Evolutionary conservation across 2,329 filamentous ascomycete species (phyloP).

Genomic region (Lachnellula occidentalis): DNA sequence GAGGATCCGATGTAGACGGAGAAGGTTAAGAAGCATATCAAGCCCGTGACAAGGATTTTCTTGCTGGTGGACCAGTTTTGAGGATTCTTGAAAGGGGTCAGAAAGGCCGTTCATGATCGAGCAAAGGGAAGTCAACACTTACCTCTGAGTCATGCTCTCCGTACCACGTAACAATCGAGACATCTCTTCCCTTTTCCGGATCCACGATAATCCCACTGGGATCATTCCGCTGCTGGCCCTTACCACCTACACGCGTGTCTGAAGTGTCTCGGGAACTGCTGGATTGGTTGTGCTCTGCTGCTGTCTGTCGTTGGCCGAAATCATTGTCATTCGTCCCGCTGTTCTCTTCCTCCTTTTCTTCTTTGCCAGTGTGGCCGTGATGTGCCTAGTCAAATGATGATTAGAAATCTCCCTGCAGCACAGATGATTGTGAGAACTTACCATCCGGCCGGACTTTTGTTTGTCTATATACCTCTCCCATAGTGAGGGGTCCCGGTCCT

Average conservation of each 20-base stretch:
- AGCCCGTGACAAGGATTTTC: conserved; percentile 39
- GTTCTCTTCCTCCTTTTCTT: conserved; percentile 29
- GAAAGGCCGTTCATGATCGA: conserved; percentile 37
- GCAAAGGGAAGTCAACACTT: conserved; percentile 28
- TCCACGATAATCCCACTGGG: conserved; percentile 40
- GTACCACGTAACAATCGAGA: conserved; percentile 46
- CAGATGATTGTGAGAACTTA: background rate
- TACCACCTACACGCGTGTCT: conserved; percentile 11
- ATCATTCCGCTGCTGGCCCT: conserved; percentile 29
- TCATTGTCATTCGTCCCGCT: conserved; percentile 17
- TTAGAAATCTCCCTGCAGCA: background rate
- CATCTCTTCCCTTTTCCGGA: conserved; percentile 46
- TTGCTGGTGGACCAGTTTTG: conserved; percentile 45
- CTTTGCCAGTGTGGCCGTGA: conserved; percentile 35
- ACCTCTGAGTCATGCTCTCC: conserved; percentile 42
- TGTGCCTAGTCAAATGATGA: conserved; percentile 29
- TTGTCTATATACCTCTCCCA: conserved; percentile 44
- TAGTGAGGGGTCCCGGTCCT: conserved; percentile 42
- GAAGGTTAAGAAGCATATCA: conserved; percentile 52
- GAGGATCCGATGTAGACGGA: conserved; percentile 47
- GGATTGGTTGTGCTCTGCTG: background rate
- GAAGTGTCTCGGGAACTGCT: conserved; percentile 7
- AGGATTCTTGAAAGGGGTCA: conserved; percentile 44
- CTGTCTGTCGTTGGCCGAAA: background rate
- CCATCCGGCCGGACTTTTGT: conserved; percentile 43